Percentiles rank a stretch among this genome's conserved stretches.
phyloP scores from a whole-genome alignment of 2,329 filamentous ascomycete genomes.

The Macrophomina phaseolina region DNA sequence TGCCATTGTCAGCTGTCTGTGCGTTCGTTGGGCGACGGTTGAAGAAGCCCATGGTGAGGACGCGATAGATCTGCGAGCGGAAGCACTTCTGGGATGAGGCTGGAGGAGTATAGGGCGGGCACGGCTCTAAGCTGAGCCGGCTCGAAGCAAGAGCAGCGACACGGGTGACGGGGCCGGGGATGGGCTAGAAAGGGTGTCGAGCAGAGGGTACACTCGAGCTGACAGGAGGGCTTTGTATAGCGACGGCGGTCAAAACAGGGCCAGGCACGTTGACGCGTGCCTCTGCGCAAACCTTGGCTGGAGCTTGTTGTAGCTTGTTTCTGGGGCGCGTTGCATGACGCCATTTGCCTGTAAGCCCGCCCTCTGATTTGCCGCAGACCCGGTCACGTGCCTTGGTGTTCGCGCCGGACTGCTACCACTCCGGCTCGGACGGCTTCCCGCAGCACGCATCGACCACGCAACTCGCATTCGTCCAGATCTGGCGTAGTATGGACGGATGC shows the following conservation, averaged over 20 bases:
- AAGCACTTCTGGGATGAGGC: not conserved
- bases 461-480: too few relatives aligned
- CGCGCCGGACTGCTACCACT: not conserved
- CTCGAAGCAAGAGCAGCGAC: slow-evolving; percentile 9
- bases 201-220: not conserved
- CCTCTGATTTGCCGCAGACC: not conserved
- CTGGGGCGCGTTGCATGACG: not conserved
- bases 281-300: not conserved
- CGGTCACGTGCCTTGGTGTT: slow-evolving; percentile 15
- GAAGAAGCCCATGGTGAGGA: slow-evolving; percentile 44
- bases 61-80: too few relatives aligned
- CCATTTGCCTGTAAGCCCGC: not conserved
- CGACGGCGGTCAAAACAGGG: not conserved
- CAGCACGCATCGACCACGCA: too few relatives aligned
- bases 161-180: not conserved
- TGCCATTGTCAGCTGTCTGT: slow-evolving; percentile 41
- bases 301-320: slow-evolving; percentile 1
- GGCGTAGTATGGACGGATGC: too few relatives aligned
- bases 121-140: not conserved
- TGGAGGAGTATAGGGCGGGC: not conserved
- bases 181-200: not conserved
- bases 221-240: slow-evolving; percentile 1
- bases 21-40: slow-evolving; percentile 42
- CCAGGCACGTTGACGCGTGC: not conserved
- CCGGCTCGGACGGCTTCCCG: not conserved